Evolutionary conservation across 768 basidiomycete species (phyloP), one percentile per base, ranked within the genome.

Genomic region (Chalciporus piperatus): DNA sequence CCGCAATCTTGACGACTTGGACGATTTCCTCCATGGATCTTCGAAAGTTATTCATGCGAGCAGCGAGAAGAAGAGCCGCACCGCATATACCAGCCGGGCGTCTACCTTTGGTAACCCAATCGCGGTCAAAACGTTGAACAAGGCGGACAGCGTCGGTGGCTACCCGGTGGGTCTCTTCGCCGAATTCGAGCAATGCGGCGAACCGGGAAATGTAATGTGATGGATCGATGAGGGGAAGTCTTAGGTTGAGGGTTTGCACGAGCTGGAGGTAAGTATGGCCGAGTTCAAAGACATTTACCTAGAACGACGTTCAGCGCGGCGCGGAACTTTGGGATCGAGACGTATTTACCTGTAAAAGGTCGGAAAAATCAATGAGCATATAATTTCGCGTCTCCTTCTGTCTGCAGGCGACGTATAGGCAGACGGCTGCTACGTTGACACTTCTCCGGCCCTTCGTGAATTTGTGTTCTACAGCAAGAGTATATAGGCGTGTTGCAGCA

Each of bases 301-400:
- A 16, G 17, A 43, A 40, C 30, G 42, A 44, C 16, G 23, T 25
- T 59, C 32, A 54, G 40, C 8, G 41, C 22, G n/a, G 20, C 9
- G 12, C 6, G 6, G 27, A 3, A 27, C 9, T 27, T 27, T 27
- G 40, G 6, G 7, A 25, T 1, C 14, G 37, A 25, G 54, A 30
- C 17, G 1, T 4, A 58, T 67, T 55, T 58, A 89, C 95, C 75
- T 92, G 89, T 4, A 99, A 80, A 37, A 95, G 76, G 65, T 98
- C 96, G n/a, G 92, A 92, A 62, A 99, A 98, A 72, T 99, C 97
- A 56, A 99, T 98, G 22, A 99, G 82, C 97, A 98, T 98, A 68
- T 95, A 91, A 50, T 87, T 92, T 47, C 87, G 74, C 0, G 91
- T 92, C 70, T 96, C 91, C 61, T 88, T 89, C 70, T 94, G 86